Evolutionary conservation across 2,329 filamentous ascomycete genomes (phyloP), one percentile per base, ranked within the genome.

Genomic region (Colletotrichum gloeosporioides): DNA sequence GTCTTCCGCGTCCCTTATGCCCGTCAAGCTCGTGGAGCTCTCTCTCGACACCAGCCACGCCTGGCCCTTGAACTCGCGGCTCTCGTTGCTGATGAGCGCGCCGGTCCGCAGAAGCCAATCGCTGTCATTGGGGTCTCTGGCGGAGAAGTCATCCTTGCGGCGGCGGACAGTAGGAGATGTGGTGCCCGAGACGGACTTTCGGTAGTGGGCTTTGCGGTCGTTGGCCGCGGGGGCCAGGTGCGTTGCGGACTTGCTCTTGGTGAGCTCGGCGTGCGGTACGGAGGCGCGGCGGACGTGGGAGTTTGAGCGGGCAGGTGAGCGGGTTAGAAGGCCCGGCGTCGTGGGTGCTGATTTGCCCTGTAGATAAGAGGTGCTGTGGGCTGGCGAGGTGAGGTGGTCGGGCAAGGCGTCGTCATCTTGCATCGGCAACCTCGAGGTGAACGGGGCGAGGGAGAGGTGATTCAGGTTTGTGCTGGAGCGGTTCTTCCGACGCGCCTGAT

Each of bases 21-120:
- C 90, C 1, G 88, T 85, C 22, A 94, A 86, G 80, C 90, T 93
- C 10, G 92, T 94, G 3, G 92, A 93, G 81, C 91, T 93, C 71
- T 90, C 91, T 63, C 92, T 88, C 29, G 92, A 91, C n/a, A 91
- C 86, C 25, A 95, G 88, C 93, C 93, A 95, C 16, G 90, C 86
- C 83, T 94, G 92, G 16, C 93, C 93, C 83, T 94, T 94, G 80
- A 87, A 92, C 81, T 94, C 93, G 73, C 92, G 87, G 22, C 92
- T 87, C 81, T 92, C 91, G 68, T 88, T 89, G 73, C 90, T 90
- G 79, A 94, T 90, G 63, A 93, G 81, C 8, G 91, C 91, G 63
- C 92, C 92, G 1, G 92, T 89, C 34, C 92, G 89, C 29, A 93
- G 86, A 62, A 94, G 85, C 92, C 93, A 94, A 83, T 93, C 92